Conservation (phyloP, 208 protist genomes). For the Acanthamoeba culbertsoni region DNA sequence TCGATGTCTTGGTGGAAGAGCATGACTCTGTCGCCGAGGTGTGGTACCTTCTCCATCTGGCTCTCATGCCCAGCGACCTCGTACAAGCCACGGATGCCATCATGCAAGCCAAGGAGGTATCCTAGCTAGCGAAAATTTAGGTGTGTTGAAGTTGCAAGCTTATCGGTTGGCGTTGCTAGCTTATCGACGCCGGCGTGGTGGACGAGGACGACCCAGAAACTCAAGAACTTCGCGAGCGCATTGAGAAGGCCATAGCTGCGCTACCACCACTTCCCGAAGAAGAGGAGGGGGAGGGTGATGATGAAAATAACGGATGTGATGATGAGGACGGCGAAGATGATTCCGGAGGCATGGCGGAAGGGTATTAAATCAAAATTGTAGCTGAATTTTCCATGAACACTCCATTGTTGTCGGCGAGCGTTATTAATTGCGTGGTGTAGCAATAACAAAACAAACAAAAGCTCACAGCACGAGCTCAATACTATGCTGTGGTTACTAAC, state of each 20-base stretch:
- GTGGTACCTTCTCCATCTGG: slow-evolving; percentile 1
- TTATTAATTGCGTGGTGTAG: no score
- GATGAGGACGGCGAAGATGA: background rate
- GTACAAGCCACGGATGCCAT: background rate
- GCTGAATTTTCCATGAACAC: no score
- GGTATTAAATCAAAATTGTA: background rate
- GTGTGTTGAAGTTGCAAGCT: no score
- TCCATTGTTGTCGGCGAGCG: no score
- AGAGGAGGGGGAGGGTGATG: background rate
- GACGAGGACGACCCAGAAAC: background rate
- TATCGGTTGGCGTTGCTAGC: background rate
- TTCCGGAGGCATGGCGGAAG: background rate
- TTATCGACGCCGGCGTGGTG: background rate
- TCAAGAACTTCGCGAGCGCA: background rate
- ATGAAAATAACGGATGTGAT: background rate
- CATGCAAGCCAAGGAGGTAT: background rate
- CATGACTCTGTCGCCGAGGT: slow-evolving; percentile 18
- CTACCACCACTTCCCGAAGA: background rate
- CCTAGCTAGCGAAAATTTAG: background rate
- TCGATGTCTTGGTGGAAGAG: slow-evolving; percentile 1
- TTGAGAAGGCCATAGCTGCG: background rate
- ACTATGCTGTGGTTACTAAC: no score
- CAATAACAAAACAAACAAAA: no score
- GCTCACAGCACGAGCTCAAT: no score
- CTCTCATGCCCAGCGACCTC: background rate